These are phyloP conservation scores for Exophiala bonariae DNA, from an alignment of 2,329 filamentous ascomycete genomes.

Conservation along the genomic window DNA sequence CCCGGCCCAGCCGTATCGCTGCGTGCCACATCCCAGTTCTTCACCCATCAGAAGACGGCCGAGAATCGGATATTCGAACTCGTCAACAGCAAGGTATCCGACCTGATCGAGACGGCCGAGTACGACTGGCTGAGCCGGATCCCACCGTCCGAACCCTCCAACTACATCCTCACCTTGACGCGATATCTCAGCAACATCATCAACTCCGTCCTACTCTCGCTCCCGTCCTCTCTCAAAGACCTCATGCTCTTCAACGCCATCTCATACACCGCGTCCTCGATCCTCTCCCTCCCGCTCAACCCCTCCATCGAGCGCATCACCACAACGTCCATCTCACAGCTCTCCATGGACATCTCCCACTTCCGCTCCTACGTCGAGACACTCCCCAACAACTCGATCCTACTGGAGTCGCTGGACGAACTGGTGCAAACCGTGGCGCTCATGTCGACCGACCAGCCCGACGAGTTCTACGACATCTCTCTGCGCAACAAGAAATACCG, in stretches of 20 bases:
- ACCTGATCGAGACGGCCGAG: constrained; percentile 93
- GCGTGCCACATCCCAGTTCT: constrained; percentile 78
- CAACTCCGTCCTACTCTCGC: constrained; percentile 85
- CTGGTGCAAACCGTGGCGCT: constrained; percentile 88
- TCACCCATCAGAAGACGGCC: constrained; percentile 87
- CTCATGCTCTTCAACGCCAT: constrained; percentile 97
- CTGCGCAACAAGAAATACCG: constrained; percentile 91
- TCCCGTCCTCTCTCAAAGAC: constrained; percentile 96
- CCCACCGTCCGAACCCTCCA: constrained; percentile 72
- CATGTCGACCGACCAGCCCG: constrained; percentile 84
- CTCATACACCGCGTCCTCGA: constrained; percentile 83
- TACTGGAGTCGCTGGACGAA: constrained; percentile 87
- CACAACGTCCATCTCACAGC: constrained; percentile 75
- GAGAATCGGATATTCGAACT: constrained; percentile 98
- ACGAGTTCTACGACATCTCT: constrained; percentile 93
- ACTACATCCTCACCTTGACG: constrained; percentile 94
- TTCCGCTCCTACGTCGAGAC: constrained; percentile 83
- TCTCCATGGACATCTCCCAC: constrained; percentile 81
- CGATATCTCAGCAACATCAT: constrained; percentile 94
- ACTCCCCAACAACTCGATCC: constrained; percentile 76
- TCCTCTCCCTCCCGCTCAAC: constrained; percentile 72
- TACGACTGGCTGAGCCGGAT: constrained; percentile 79
- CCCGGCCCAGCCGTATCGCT: constrained; percentile 59
- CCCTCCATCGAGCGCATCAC: constrained; percentile 82
- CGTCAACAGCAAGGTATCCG: constrained; percentile 98